phyloP scores from a whole-genome alignment of 2,329 filamentous ascomycete genomes.

The Fusarium redolens region DNA sequence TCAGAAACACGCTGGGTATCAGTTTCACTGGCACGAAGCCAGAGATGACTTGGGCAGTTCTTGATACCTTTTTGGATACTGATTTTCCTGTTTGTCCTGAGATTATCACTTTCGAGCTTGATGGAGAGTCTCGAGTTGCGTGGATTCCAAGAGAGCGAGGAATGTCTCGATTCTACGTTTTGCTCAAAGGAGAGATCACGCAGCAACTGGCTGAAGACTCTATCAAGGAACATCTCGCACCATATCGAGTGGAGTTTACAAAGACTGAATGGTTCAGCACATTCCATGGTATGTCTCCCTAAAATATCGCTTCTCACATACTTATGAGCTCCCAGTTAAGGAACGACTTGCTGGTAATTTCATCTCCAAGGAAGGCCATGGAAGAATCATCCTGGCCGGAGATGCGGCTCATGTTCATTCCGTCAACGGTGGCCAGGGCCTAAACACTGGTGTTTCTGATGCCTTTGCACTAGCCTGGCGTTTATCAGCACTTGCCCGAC shows the following conservation, averaged over 20 bases:
- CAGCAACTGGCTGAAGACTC: conserved; percentile 54
- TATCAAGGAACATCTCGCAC: conserved; percentile 57
- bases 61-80: conserved; percentile 62
- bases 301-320: fast-evolving
- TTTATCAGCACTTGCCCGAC: conserved; percentile 48
- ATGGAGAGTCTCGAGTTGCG: conserved; percentile 58
- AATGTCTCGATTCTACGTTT: conserved; percentile 60
- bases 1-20: conserved; percentile 55
- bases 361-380: conserved; percentile 53
- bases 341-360: conserved; percentile 55
- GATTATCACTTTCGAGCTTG: conserved; percentile 60
- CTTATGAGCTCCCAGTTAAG: conserved; percentile 48
- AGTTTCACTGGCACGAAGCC: conserved; percentile 59
- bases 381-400: conserved; percentile 63
- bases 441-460: conserved; percentile 69
- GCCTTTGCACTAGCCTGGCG: conserved; percentile 68
- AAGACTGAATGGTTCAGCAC: conserved; percentile 63
- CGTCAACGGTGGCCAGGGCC: conserved; percentile 66
- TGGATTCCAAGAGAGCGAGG: conserved; percentile 62
- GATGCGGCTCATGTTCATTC: conserved; percentile 69
- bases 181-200: conserved; percentile 59
- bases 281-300: conserved; percentile 53
- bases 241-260: conserved; percentile 55
- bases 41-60: conserved; percentile 62
- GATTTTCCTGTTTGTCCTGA: conserved; percentile 59